Base-by-base conservation (phyloP, 345 rosid genomes). In the Citrus sp. region DNA sequence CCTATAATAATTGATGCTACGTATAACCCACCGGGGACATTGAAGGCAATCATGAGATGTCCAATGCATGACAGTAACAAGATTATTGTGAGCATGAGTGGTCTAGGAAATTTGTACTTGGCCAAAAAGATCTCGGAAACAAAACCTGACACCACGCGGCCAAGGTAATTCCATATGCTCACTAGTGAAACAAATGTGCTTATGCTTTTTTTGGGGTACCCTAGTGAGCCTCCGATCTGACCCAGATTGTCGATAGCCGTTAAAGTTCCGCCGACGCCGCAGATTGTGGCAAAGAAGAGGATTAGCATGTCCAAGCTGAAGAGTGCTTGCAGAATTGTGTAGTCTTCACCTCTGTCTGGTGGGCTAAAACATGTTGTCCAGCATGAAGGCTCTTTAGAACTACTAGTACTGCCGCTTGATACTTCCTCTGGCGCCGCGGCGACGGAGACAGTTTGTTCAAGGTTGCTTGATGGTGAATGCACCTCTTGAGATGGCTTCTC, bases 201-300 rank as follows among this genome's bases (percentile, higher is more conserved):
- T 2, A 66, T 83, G 86, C 89, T 87, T 69, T 9, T 66, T 46
- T 58, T 81, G 6, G 92, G 90, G 75, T 92, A 92, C 59, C 89
- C 86, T 1, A 88, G 81, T 7, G 96, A 88, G 1, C 69, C 4
- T 25, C 96, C 96, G 0, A 92, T 90, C 68, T 92, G 96, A 35
- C 88, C 88, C 81, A 92, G 67, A 79, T 92, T 92, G 83, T 92
- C 94, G 5, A 90, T 87, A 0, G 85, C 94, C 0, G 96, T 88
- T 51, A 90, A 74, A 2, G 91, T 88, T 1, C 92, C 90, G 1
- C 94, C 94, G 4, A 90, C 74, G 7, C 96, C 92, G 46, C 94
- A 92, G 49, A 75, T 85, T 56, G 92, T 84, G 5, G 91, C 83
- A 7, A 85, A 0, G 81, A 92, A 87, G n/a, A 92, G 89, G 74